phyloP scores from a whole-genome alignment of 768 basidiomycete species.

The Collybia sordida region DNA sequence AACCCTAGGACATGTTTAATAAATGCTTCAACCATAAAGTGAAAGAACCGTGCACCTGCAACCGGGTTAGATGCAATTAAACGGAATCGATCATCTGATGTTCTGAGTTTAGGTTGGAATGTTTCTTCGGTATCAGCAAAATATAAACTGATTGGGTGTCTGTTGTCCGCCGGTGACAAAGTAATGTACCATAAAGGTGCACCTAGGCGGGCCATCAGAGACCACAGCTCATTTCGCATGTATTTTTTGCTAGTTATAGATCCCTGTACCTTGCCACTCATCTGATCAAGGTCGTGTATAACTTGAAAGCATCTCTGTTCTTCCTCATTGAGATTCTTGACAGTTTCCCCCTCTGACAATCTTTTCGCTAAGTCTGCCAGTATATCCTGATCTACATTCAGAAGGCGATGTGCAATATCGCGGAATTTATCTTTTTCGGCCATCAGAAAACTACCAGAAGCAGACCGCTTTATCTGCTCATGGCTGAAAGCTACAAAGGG shows the following conservation, averaged over 20 bases:
- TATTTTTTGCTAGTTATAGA: slow-evolving; percentile 24
- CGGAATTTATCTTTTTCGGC: slow-evolving; percentile 15
- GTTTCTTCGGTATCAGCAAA: slow-evolving; percentile 1
- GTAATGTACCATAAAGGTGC: slow-evolving; percentile 37
- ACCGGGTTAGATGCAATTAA: slow-evolving; percentile 1
- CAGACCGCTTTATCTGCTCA: slow-evolving; percentile 23
- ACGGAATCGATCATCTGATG: neutral
- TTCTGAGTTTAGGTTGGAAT: neutral
- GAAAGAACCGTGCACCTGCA: neutral
- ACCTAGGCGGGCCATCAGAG: slow-evolving; percentile 17
- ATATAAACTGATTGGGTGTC: neutral
- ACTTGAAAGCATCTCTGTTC: neutral
- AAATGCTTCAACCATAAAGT: neutral
- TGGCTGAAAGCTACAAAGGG: slow-evolving; percentile 31
- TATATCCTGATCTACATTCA: slow-evolving; percentile 8
- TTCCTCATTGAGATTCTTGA: neutral
- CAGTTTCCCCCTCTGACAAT: neutral
- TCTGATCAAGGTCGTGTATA: slow-evolving; percentile 18
- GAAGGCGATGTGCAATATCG: slow-evolving; percentile 12
- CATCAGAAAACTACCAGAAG: slow-evolving; percentile 18
- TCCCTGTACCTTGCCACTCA: slow-evolving; percentile 16
- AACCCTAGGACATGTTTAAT: slow-evolving; percentile 1
- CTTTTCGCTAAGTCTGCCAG: slow-evolving; percentile 6
- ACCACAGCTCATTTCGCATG: slow-evolving; percentile 18
- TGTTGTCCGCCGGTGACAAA: slow-evolving; percentile 11